phyloP scores from a whole-genome alignment of 2,329 filamentous ascomycete genomes.

The Penicillium psychrosexuale region DNA sequence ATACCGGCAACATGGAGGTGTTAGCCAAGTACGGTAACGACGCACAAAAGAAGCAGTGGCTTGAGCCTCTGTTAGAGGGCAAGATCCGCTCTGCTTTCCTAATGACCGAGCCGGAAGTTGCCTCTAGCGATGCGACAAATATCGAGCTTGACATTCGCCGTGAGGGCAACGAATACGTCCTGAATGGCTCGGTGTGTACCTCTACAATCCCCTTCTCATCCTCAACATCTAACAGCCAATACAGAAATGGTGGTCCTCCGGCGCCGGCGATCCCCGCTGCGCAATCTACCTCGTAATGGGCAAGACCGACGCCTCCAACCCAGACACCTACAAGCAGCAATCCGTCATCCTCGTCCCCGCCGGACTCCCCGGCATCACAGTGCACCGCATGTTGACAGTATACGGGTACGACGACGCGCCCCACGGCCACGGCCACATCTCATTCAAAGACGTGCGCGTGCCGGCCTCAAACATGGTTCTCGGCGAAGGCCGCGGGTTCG shows the following conservation, averaged over 20 bases:
- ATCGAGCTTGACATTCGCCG: constrained; percentile 78
- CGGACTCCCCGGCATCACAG: constrained; percentile 77
- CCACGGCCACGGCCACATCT: constrained; percentile 92
- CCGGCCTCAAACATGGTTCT: constrained; percentile 81
- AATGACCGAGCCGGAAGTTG: constrained; percentile 89
- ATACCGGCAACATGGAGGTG: constrained; percentile 96
- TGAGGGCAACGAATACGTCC: constrained; percentile 83
- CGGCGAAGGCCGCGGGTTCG: constrained; percentile 89
- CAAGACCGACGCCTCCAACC: constrained; percentile 75
- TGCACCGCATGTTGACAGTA: constrained; percentile 88
- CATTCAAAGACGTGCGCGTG: constrained; percentile 85
- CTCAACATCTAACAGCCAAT: constrained; percentile 2
- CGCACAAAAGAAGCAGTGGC: constrained; percentile 79
- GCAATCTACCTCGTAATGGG: constrained; percentile 95
- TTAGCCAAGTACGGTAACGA: constrained; percentile 87
- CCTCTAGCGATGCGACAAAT: constrained; percentile 88
- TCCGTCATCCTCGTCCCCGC: constrained; percentile 88
- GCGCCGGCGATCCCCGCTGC: constrained; percentile 89
- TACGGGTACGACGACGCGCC: constrained; percentile 98
- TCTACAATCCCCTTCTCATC: neutral
- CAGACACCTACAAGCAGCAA: constrained; percentile 81
- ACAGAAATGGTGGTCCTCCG: constrained; percentile 99
- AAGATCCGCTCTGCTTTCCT: constrained; percentile 86
- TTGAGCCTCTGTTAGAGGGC: constrained; percentile 75
- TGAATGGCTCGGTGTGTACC: constrained; percentile 74